Evolutionary conservation across 805 yeast genomes (phyloP), one percentile per base, ranked within the genome.

Genomic region (Pichia cephalocereana): DNA sequence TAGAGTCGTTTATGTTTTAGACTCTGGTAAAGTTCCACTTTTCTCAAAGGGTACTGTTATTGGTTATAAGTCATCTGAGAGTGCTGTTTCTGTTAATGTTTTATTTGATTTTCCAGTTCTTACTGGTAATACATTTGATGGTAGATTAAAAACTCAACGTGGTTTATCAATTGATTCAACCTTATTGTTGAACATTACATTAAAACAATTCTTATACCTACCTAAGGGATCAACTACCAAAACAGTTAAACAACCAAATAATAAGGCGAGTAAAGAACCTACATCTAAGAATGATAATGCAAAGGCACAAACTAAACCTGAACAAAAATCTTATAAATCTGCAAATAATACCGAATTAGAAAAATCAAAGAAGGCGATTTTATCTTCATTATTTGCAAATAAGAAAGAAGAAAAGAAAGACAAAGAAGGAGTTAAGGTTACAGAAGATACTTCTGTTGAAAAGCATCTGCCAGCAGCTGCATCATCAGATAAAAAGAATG

Each of bases 1-100:
- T 60, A 77, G 99, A 52, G 87, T 93, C 31, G 76, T 86, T 26
- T 89, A 86, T 55, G 85, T 88, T 23, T 83, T 84, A 57, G 86
- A 82, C 57, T 80, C 86, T 26, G 98, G 98, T 45, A 88, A 86
- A 60, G 96, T 90, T 15, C 96, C 96, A 28, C 67, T 82, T 48
- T 88, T 84, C 61, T 75, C 86, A 27, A 84, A 84, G 59, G 99
- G 99, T 63, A 89, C 96, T 1, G 95, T 93, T 47, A 83, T 86
- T 44, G 83, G 85, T 9, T 70, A 76, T 48, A 67, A 67, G 26
- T 66, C 76, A 5, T 71, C 79, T 39, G 87, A 86, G 40, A 74
- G 79, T 36, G 77, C 81, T 55, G 73, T 79, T 36, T 77, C 79
- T 10, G 70, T 93, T 48, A 88, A 85, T 53, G 82, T 93, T 45